A percentile compares a stretch with the other conserved stretches of the same genome.
Evolutionary conservation across 1,139 yeast species (phyloP).

Genomic region (Kluyveromyces sp.): DNA sequence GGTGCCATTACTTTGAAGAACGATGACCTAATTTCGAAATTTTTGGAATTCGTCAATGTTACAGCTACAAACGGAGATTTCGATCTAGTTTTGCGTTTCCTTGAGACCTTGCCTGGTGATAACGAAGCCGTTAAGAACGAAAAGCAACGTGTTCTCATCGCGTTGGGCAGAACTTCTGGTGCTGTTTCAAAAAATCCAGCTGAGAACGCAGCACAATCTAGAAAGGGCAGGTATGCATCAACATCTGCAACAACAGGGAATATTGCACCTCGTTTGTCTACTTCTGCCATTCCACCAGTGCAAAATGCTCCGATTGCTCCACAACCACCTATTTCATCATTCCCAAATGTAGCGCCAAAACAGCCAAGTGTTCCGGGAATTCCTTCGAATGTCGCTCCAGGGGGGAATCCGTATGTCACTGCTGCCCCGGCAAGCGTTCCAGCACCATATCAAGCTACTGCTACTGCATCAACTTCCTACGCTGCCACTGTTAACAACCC

Average conservation of each 20-base stretch:
- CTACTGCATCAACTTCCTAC: not conserved
- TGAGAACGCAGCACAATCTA: conserved; percentile 11
- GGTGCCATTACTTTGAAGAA: conserved; percentile 35
- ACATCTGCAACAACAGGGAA: conserved; percentile 3
- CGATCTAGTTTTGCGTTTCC: conserved; percentile 68
- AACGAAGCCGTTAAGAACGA: conserved; percentile 55
- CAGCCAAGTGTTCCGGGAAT: conserved; percentile 8
- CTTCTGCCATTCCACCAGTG: conserved; percentile 22
- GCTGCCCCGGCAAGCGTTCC: not conserved
- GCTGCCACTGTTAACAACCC: not conserved
- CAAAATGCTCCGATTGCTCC: conserved; percentile 22
- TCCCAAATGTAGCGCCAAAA: conserved; percentile 18
- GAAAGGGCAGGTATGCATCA: conserved; percentile 12
- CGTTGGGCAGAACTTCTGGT: conserved; percentile 35
- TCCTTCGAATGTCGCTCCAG: not conserved
- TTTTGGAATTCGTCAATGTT: conserved; percentile 65
- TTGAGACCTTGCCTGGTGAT: conserved; percentile 62
- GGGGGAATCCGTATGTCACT: not conserved
- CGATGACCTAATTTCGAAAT: conserved; percentile 33
- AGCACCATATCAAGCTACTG: not conserved
- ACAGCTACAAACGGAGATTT: conserved; percentile 81
- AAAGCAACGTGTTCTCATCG: conserved; percentile 71
- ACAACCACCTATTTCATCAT: conserved; percentile 20
- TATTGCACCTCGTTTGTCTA: conserved; percentile 22
- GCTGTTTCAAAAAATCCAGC: conserved; percentile 10